These are phyloP conservation scores for Galium porrigens DNA, from an alignment of 305 asterid genomes.

Conservation along the genomic window DNA sequence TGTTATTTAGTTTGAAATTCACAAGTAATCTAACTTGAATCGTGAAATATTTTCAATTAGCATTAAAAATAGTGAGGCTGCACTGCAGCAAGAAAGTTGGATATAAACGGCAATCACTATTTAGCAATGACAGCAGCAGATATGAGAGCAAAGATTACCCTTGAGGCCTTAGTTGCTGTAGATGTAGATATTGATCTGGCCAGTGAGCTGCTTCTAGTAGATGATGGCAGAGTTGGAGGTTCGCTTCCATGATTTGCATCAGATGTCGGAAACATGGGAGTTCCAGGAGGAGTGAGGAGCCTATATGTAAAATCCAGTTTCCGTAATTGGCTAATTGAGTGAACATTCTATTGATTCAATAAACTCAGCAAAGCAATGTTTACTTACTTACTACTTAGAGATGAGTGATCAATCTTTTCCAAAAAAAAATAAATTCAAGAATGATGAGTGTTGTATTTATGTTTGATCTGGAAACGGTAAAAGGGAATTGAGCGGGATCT, in stretches of 20 bases:
- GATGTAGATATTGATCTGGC: conserved; percentile 50
- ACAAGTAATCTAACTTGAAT: background rate
- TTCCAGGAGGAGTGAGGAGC: conserved; percentile 99
- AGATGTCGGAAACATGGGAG: conserved; percentile 69
- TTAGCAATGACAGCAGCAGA: background rate
- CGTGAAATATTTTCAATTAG: background rate
- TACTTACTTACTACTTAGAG: too few relatives aligned
- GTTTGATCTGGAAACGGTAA: background rate
- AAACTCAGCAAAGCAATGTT: too few relatives aligned
- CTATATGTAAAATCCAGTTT: conserved; percentile 21
- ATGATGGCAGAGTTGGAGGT: conserved; percentile 34
- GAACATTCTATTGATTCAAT: background rate
- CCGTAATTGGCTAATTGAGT: background rate
- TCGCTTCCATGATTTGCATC: conserved; percentile 35
- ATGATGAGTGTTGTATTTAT: background rate
- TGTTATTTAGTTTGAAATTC: too few relatives aligned
- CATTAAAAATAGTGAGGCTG: background rate
- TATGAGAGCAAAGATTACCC: conserved; percentile 54
- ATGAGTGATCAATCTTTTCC: too few relatives aligned
- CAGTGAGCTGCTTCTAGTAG: conserved; percentile 54
- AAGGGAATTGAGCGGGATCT: background rate
- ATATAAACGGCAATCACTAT: background rate
- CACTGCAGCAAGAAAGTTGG: background rate
- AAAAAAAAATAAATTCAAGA: too few relatives aligned
- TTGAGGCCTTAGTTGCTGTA: conserved; percentile 46